Evolutionary conservation across 1,284 basidiomycete genomes (phyloP).

Genomic region (Ceratobasidium sp.): DNA sequence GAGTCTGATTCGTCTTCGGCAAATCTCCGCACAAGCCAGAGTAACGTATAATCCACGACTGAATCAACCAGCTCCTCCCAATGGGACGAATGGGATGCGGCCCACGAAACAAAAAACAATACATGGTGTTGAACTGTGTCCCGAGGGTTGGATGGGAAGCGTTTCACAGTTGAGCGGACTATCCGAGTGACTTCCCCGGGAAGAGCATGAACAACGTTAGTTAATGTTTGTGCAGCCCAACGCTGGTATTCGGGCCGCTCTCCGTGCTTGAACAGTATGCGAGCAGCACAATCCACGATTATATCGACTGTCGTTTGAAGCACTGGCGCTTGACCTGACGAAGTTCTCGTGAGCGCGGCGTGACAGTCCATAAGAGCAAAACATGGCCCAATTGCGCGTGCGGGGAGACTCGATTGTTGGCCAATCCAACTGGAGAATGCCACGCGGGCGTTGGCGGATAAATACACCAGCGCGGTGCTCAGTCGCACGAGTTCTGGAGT

Average conservation of each 20-base stretch:
- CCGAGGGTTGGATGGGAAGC: slow-evolving; percentile 19
- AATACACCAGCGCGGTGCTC: slow-evolving; percentile 29
- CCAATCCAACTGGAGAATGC: slow-evolving; percentile 18
- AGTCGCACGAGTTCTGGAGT: slow-evolving; percentile 21
- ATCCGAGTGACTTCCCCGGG: neutral
- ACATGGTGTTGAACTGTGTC: slow-evolving; percentile 14
- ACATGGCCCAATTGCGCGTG: slow-evolving; percentile 28
- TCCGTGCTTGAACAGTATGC: slow-evolving; percentile 37
- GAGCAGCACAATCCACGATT: slow-evolving; percentile 29
- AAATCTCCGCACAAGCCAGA: slow-evolving; percentile 57
- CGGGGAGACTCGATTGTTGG: slow-evolving; percentile 2
- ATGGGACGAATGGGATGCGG: slow-evolving; percentile 3
- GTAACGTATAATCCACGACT: slow-evolving; percentile 49
- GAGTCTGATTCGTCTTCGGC: slow-evolving; percentile 56
- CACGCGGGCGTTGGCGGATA: slow-evolving; percentile 6
- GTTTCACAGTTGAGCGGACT: slow-evolving; percentile 10
- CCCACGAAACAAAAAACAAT: slow-evolving; percentile 60
- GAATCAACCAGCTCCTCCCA: slow-evolving; percentile 41
- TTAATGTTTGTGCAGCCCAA: slow-evolving; percentile 23
- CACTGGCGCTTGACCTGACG: neutral
- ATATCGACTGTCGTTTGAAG: neutral
- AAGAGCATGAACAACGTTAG: neutral
- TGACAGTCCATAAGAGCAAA: slow-evolving; percentile 38
- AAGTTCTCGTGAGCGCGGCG: neutral
- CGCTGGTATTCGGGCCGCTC: slow-evolving; percentile 10